Percentiles rank a stretch among this genome's conserved stretches.
Evolutionary conservation across 768 basidiomycete genomes (phyloP).

Genomic region (Cystoderma amianthinum): DNA sequence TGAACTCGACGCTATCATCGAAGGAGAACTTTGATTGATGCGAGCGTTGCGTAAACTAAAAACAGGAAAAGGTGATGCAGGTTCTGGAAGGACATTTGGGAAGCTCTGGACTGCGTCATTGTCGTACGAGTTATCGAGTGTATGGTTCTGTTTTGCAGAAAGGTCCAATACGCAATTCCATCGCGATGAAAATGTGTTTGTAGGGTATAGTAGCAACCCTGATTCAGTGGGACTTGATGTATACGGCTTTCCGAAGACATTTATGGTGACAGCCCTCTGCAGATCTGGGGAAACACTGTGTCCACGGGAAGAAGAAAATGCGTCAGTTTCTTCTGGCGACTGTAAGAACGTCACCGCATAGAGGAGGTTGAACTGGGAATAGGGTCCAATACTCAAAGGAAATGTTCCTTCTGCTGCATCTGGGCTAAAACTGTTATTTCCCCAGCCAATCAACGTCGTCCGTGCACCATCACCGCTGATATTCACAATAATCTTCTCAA

Average conservation of each 20-base stretch:
- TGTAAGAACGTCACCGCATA: constrained; percentile 83
- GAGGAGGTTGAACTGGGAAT: constrained; percentile 83
- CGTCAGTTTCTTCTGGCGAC: constrained; percentile 48
- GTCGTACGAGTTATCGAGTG: constrained; percentile 21
- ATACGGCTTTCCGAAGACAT: constrained; percentile 71
- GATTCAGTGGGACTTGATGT: constrained; percentile 14
- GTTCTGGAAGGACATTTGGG: constrained; percentile 57
- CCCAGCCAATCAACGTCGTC: constrained; percentile 45
- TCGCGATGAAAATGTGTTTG: constrained; percentile 69
- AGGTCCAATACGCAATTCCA: constrained; percentile 92
- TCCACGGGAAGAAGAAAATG: constrained; percentile 18
- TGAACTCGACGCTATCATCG: constrained; percentile 9
- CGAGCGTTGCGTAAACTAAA: constrained; percentile 14
- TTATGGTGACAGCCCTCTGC: constrained; percentile 75
- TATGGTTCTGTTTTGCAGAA: constrained; percentile 26
- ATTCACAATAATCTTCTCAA: constrained; percentile 69
- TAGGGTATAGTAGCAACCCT: constrained; percentile 40
- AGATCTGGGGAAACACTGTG: constrained; percentile 31
- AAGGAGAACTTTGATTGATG: constrained; percentile 9
- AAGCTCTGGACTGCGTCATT: constrained; percentile 22
- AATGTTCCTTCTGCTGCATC: constrained; percentile 42
- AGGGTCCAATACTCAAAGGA: constrained; percentile 62
- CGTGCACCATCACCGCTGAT: constrained; percentile 63
- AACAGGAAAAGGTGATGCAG: constrained; percentile 73
- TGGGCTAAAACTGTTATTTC: constrained; percentile 44